These are phyloP conservation scores for Leccinum huronense DNA, from an alignment of 1,284 basidiomycete species.

Conservation along the genomic window DNA sequence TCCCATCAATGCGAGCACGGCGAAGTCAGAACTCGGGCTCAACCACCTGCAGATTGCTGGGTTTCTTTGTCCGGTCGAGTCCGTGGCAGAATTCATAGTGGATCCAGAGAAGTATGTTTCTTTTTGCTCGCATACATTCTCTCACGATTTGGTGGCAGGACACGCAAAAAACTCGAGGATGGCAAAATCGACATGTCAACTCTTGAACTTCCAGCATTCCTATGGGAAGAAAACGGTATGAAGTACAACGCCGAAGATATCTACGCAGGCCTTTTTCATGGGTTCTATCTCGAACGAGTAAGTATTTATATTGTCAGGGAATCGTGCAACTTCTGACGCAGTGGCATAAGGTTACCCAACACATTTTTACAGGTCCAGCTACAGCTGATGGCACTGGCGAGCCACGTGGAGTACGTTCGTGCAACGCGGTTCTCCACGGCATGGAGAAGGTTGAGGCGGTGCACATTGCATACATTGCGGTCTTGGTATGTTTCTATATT, in stretches of 20 bases:
- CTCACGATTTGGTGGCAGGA: neutral
- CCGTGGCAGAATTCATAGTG: neutral
- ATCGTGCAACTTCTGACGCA: neutral
- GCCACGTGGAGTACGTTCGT: neutral
- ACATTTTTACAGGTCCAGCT: neutral
- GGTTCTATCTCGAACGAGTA: neutral
- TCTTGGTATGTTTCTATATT: neutral
- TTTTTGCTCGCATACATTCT: neutral
- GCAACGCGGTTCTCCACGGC: neutral
- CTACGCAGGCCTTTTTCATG: neutral
- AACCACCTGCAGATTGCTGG: constrained; percentile 3
- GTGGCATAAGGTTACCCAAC: neutral
- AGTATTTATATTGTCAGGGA: neutral
- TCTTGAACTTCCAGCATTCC: neutral
- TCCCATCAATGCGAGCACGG: neutral
- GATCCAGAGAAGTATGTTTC: neutral
- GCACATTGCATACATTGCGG: neutral
- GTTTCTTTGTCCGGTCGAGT: constrained; percentile 2
- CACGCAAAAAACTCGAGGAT: neutral
- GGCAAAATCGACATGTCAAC: neutral
- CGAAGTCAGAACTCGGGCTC: neutral
- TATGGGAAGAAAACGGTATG: neutral
- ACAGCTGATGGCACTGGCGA: neutral
- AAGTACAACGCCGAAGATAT: neutral
- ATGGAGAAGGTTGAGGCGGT: neutral